phyloP scores from a whole-genome alignment of 2,329 filamentous ascomycete genomes.

The Conoideocrella luteorostrata region DNA sequence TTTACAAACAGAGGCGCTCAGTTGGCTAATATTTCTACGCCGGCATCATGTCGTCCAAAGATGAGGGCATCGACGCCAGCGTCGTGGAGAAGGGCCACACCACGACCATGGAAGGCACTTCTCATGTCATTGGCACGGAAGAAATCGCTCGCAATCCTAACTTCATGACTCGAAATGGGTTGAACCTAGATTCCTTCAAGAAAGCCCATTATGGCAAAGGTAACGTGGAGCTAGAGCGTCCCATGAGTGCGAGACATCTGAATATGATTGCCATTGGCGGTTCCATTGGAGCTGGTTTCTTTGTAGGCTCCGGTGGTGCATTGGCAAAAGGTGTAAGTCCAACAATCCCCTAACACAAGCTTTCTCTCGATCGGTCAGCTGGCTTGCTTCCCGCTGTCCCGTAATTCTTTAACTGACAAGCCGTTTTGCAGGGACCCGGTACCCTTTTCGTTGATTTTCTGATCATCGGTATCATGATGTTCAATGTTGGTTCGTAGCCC shows the following conservation, averaged over 20 bases:
- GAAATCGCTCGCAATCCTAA: conserved; percentile 18
- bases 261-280: conserved; percentile 58
- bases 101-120: conserved; percentile 12
- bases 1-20: not conserved
- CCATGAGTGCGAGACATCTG: conserved; percentile 48
- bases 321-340: conserved; percentile 40
- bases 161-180: conserved; percentile 31
- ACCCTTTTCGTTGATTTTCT: conserved; percentile 9
- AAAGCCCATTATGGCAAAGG: conserved; percentile 26
- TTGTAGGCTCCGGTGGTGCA: conserved; percentile 52
- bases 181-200: conserved; percentile 33
- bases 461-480: conserved; percentile 12
- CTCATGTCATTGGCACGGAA: conserved; percentile 11
- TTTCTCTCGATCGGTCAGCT: conserved; percentile 12
- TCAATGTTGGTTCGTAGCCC: conserved; percentile 18
- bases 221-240: conserved; percentile 30
- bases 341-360: conserved; percentile 44
- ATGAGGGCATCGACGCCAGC: conserved; percentile 10
- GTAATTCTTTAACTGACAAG: conserved; percentile 34
- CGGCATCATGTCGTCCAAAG: conserved; percentile 15
- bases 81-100: conserved; percentile 15
- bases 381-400: conserved; percentile 14
- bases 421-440: conserved; percentile 8
- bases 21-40: not conserved
- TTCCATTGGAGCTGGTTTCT: conserved; percentile 57